Base-by-base conservation (phyloP, 768 basidiomycete species). In the Naganishia friedmannii region DNA sequence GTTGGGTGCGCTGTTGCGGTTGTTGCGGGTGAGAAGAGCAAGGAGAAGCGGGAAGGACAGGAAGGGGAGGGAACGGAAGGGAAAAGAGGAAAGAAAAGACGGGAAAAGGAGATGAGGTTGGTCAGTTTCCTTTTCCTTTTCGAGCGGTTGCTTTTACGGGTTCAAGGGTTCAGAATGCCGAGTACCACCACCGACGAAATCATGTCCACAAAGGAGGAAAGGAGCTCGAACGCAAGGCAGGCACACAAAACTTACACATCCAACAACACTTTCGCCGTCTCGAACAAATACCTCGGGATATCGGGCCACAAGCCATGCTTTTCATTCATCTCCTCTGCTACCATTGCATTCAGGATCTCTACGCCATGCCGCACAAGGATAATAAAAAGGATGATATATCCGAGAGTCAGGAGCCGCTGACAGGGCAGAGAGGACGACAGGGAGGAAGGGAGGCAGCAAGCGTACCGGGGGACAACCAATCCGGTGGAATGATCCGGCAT, bases 231-330 rank as follows among this genome's bases (percentile, higher is more conserved):
- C n/a, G n/a, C n/a, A n/a, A n/a, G n/a, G n/a, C n/a, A n/a, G n/a
- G 37, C 34, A 5, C 69, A 42, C 51, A 32, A 29, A 13, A 82
- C 91, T 75, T 77, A 96, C 96, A 89, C 86, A 75, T 99, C 94
- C n/a, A 99, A 84, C 42, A 99, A 83, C 21, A 96, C 87, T 78
- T 95, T 95, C 17, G 92, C 87, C 13, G 92, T 87, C 82, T 98
- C 96, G 34, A 91, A 85, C 78, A 90, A 97, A 34, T 91, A 88
- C 74, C 93, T 91, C 0, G 93, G 94, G 28, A 95, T 63, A n/a
- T 63, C 28, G 82, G 73, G 85, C 84, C 74, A 88, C 90, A 97
- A 96, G 10, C 84, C 86, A 8, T 86, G 84, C 13, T 53, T 58
- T 53, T 87, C 83, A 13, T 86, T 85, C 17, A 89, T 92, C 83